Conservation (phyloP, 176 grass and related monocot genomes). For the Hsuehochloa calcarea region DNA sequence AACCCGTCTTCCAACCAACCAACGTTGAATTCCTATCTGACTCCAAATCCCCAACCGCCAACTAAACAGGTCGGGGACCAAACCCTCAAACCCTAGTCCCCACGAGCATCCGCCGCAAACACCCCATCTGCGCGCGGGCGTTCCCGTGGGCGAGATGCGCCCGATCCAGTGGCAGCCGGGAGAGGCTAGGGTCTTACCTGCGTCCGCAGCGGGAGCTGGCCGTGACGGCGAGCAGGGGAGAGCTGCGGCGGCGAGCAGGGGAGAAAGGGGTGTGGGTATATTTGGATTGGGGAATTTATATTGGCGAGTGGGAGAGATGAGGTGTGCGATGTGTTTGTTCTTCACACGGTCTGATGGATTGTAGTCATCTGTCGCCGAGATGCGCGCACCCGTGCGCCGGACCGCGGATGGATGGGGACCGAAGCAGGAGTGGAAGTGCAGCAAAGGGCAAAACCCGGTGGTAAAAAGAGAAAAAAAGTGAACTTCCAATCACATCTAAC, state of each 20-base stretch:
- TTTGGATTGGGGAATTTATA: constrained; percentile 43
- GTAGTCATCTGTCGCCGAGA: not conserved
- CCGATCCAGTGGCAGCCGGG: constrained; percentile 12
- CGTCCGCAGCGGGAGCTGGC: not conserved
- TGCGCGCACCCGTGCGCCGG: not conserved
- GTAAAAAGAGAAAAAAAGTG: too few relatives aligned
- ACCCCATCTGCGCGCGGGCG: not conserved
- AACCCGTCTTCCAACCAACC: not conserved
- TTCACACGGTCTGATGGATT: not conserved
- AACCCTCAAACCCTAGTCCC: constrained; percentile 29
- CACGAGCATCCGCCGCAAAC: constrained; percentile 4
- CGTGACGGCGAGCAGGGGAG: not conserved
- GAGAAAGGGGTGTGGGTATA: not conserved
- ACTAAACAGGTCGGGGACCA: not conserved
- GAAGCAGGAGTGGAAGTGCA: not conserved
- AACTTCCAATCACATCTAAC: not conserved
- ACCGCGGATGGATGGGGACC: not conserved
- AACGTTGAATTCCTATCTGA: not conserved
- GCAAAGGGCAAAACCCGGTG: not conserved
- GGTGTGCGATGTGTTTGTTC: not conserved
- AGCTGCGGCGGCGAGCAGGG: constrained; percentile 11
- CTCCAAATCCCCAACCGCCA: not conserved
- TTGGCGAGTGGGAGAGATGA: not conserved
- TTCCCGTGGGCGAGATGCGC: not conserved
- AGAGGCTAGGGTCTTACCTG: constrained; percentile 24